Conservation (phyloP, 768 basidiomycete genomes). For the Rhodotorula diobovata region DNA sequence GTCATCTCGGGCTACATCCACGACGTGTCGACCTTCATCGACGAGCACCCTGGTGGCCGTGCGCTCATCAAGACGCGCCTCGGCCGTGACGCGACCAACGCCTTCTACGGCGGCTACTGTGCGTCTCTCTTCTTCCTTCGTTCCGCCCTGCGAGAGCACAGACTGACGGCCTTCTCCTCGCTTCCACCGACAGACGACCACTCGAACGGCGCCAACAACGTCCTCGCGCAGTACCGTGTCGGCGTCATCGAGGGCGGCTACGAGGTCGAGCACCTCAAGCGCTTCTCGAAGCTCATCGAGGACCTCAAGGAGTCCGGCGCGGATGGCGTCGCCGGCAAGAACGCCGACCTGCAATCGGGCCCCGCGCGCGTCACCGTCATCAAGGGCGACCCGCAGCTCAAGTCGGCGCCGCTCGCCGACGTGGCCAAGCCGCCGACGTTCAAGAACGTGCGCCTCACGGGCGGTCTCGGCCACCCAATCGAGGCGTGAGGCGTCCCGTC, state of each 20-base stretch:
- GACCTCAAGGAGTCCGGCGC: conserved; percentile 24
- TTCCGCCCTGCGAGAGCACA: too few species aligned
- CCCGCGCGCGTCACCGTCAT: conserved; percentile 10
- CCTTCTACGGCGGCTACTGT: conserved; percentile 69
- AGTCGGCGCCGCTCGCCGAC: neutral
- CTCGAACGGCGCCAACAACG: conserved; percentile 76
- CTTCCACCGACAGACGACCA: conserved; percentile 59
- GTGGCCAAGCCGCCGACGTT: neutral
- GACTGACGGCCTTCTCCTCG: neutral
- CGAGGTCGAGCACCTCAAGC: conserved; percentile 50
- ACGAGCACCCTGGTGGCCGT: conserved; percentile 74
- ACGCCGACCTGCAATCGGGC: conserved; percentile 13
- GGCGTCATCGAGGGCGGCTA: conserved; percentile 64
- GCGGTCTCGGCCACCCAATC: conserved; percentile 1
- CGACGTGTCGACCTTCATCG: conserved; percentile 67
- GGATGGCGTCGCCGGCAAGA: conserved; percentile 31
- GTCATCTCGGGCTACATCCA: conserved; percentile 82
- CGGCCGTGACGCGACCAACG: conserved; percentile 66
- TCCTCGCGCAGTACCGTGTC: conserved; percentile 73
- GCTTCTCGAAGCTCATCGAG: conserved; percentile 32
- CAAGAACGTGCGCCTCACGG: neutral
- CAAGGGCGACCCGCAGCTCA: conserved; percentile 30
- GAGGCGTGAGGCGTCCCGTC: neutral
- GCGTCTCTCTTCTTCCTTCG: neutral
- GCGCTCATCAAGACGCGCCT: conserved; percentile 57